Base-by-base conservation (phyloP, 73 alveolate species). In the Tetrahymena borealis region DNA sequence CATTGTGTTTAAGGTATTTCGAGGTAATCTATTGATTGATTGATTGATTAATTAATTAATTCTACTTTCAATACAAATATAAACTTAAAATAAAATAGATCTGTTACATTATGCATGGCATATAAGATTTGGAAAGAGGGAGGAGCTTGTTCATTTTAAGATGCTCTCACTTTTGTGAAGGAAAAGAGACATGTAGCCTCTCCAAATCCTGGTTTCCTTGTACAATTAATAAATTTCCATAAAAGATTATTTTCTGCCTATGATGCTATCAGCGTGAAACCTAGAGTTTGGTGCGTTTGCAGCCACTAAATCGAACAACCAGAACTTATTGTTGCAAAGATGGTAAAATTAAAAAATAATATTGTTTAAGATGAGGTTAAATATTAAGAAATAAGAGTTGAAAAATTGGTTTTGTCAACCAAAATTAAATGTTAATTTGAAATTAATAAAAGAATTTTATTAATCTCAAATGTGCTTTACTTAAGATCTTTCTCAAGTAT, bases 1-100 rank as follows among this genome's bases (percentile, higher is more conserved):
- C 99, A 97, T 95, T 97, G 99, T 79, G 98, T 97, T 13, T 94
- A 97, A 91, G 99, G 99, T 18, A 97, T 97, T 13, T 97, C 99
- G 18, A 60, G 85, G 85, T 60, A 20, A 4, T n/a, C n/a, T n/a
- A n/a, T n/a, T n/a, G n/a, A n/a, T n/a, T n/a, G n/a, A n/a, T n/a
- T n/a, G n/a, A n/a, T n/a, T n/a, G n/a, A n/a, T n/a, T n/a, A n/a
- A n/a, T n/a, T n/a, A n/a, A n/a, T n/a, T n/a, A n/a, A n/a, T n/a
- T n/a, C n/a, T n/a, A n/a, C n/a, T n/a, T n/a, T n/a, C n/a, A n/a
- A n/a, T n/a, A n/a, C n/a, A n/a, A n/a, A n/a, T n/a, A n/a, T n/a
- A 7, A 60, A 60, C 28, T 60, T 60, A 24, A 4, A 18, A 3
- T 0, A 24, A 18, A 3, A 18, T 24, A 90, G 99, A 60, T 94